phyloP scores from a whole-genome alignment of 805 yeast species.

The Saccharomycopsis javanensis region DNA sequence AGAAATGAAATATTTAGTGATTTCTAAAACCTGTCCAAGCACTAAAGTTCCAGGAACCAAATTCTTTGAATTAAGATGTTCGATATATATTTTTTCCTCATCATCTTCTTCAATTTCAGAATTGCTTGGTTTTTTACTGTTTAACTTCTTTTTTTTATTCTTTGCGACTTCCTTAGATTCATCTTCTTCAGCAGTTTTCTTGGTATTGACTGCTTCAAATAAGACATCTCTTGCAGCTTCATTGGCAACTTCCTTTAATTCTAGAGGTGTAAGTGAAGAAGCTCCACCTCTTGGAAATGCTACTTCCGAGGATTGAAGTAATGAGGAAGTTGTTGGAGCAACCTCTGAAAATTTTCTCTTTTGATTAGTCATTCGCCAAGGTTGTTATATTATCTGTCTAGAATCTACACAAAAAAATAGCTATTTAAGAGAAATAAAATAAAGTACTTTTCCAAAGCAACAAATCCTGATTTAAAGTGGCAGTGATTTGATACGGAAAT shows the following conservation, averaged over 20 bases:
- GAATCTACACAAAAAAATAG: no score
- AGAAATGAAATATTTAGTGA: conserved; percentile 53
- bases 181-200: conserved; percentile 17
- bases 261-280: conserved; percentile 76
- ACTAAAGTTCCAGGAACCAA: conserved; percentile 64
- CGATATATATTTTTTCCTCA: conserved; percentile 38
- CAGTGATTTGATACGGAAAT: no score
- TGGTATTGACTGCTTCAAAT: conserved; percentile 33
- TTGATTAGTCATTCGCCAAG: neutral
- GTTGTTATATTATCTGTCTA: no score
- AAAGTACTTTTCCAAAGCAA: no score
- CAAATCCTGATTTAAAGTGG: no score
- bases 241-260: conserved; percentile 83
- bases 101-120: conserved; percentile 23
- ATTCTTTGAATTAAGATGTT: conserved; percentile 50
- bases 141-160: conserved; percentile 31
- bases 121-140: conserved; percentile 23
- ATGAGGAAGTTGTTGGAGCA: conserved; percentile 27
- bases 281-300: conserved; percentile 95
- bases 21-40: conserved; percentile 62
- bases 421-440: no score
- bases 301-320: conserved; percentile 29
- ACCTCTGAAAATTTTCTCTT: neutral
- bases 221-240: conserved; percentile 86
- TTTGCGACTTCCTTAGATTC: conserved; percentile 16